Evolutionary conservation across 2,329 filamentous ascomycete genomes (phyloP).

Genomic region (Alternaria sp.): DNA sequence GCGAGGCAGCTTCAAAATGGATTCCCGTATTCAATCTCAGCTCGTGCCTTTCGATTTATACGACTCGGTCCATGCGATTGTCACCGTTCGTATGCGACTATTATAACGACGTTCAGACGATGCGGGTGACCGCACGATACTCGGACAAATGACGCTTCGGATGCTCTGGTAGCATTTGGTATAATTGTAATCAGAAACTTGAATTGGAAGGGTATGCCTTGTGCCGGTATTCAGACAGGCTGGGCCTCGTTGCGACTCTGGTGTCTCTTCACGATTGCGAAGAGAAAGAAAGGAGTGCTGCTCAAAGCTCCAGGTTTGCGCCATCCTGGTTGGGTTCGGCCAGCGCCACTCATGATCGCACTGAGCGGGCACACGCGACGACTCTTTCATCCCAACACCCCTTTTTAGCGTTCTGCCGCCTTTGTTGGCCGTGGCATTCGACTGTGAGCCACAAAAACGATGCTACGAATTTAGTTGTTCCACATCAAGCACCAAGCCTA

Average conservation of each 20-base stretch:
- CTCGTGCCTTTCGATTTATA: background rate
- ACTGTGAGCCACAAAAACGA: background rate
- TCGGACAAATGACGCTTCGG: background rate
- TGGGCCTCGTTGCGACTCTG: background rate
- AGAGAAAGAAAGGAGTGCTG: background rate
- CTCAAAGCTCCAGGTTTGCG: constrained; percentile 49
- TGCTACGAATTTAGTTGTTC: background rate
- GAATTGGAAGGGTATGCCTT: background rate
- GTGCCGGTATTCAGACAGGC: background rate
- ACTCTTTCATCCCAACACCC: background rate
- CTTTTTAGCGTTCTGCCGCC: background rate
- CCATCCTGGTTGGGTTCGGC: background rate
- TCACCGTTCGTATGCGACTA: background rate
- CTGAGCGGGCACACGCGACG: background rate
- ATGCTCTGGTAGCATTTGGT: background rate
- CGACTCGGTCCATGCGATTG: background rate
- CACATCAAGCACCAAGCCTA: background rate
- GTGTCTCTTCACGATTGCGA: background rate
- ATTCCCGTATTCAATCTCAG: background rate
- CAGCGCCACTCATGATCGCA: background rate
- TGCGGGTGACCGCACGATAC: background rate
- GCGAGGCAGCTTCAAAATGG: constrained; percentile 50
- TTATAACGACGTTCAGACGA: background rate
- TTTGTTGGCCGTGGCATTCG: background rate
- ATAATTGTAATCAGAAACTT: background rate